These are phyloP conservation scores for Amphicarpaea edgeworthii DNA, from an alignment of 306 rosid species.

Conservation along the genomic window DNA sequence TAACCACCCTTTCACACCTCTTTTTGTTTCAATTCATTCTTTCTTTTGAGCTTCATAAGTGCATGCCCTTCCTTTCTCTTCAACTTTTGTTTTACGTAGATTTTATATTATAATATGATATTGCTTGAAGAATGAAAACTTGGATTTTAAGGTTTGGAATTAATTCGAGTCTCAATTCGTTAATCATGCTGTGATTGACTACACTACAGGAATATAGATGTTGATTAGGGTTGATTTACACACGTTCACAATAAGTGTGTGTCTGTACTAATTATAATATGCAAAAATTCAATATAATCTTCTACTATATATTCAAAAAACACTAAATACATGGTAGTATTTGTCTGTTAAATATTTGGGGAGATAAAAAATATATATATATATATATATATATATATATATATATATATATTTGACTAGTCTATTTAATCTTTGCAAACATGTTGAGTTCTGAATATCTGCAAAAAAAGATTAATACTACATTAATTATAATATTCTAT, in stretches of 20 bases:
- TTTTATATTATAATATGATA: background rate
- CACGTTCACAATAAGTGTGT: background rate
- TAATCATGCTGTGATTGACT: background rate
- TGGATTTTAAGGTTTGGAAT: background rate
- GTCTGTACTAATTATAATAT: background rate
- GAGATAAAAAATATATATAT: background rate
- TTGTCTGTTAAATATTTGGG: background rate
- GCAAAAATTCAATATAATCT: background rate
- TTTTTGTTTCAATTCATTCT: background rate
- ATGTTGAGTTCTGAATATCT: background rate
- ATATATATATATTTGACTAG: background rate
- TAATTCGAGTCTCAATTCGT: background rate
- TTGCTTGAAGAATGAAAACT: background rate
- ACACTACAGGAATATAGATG: background rate
- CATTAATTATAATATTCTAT: background rate
- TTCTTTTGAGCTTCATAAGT: background rate
- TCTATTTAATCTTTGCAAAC: background rate
- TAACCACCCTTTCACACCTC: constrained; percentile 58
- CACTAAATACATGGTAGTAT: background rate
- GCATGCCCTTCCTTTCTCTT: background rate
- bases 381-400: no score
- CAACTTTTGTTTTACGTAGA: background rate
- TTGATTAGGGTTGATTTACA: background rate
- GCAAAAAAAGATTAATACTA: background rate
- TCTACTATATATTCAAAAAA: background rate